Percentiles rank a stretch among this genome's conserved stretches.
phyloP scores from a whole-genome alignment of 768 basidiomycete genomes.

The Phylloporus scabripes region DNA sequence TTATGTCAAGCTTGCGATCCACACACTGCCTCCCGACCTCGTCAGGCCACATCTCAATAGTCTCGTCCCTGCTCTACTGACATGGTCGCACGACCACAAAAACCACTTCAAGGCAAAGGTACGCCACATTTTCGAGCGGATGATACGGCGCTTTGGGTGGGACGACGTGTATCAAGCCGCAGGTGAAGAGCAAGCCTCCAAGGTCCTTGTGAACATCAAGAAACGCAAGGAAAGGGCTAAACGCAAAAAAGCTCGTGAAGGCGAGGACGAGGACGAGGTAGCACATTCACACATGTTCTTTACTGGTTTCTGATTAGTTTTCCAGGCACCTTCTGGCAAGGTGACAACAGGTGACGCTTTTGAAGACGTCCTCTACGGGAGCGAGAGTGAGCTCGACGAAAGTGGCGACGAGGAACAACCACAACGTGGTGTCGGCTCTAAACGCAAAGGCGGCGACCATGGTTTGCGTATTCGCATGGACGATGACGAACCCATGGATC shows the following conservation, averaged over 20 bases:
- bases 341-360: slow-evolving; percentile 79
- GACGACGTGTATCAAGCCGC: slow-evolving; percentile 73
- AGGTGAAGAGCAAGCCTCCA: slow-evolving; percentile 74
- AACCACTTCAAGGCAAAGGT: slow-evolving; percentile 99
- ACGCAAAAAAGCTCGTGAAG: slow-evolving; percentile 66
- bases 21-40: slow-evolving; percentile 68
- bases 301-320: slow-evolving; percentile 6
- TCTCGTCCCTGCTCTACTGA: slow-evolving; percentile 79
- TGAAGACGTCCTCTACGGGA: slow-evolving; percentile 95
- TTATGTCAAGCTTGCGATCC: slow-evolving; percentile 89
- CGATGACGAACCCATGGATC: slow-evolving; percentile 92
- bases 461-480: slow-evolving; percentile 75
- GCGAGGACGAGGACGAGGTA: slow-evolving; percentile 54
- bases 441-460: slow-evolving; percentile 33
- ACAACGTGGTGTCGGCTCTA: slow-evolving; percentile 29
- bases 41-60: slow-evolving; percentile 71
- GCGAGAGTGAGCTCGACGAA: slow-evolving; percentile 84
- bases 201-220: slow-evolving; percentile 90
- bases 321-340: slow-evolving; percentile 42
- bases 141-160: slow-evolving; percentile 87
- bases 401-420: slow-evolving; percentile 53
- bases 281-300: background rate
- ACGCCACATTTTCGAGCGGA: slow-evolving; percentile 93
- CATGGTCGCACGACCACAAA: slow-evolving; percentile 96
- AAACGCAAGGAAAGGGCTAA: slow-evolving; percentile 93